A percentile compares a stretch with the other conserved stretches of the same genome.
Evolutionary conservation across 1,284 basidiomycete genomes (phyloP).

Genomic region (Apiotrichum akiyoshidainum): DNA sequence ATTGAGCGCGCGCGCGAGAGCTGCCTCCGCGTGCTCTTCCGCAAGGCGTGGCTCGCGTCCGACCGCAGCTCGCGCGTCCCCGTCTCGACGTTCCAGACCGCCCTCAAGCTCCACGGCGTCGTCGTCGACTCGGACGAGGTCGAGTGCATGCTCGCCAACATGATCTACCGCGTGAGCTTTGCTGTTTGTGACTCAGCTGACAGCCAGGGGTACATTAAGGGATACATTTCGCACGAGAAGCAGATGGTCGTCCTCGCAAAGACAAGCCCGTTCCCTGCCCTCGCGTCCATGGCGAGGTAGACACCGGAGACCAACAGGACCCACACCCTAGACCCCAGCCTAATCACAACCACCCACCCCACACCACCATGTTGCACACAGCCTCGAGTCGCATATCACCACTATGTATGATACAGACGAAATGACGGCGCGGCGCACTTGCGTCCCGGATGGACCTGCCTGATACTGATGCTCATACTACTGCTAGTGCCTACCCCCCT

Average conservation of each 20-base stretch:
- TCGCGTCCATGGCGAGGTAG: conserved; percentile 36
- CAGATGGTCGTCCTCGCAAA: conserved; percentile 85
- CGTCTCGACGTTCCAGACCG: conserved; percentile 69
- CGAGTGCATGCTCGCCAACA: conserved; percentile 89
- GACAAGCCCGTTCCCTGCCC: conserved; percentile 71
- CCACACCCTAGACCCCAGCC: too few species aligned
- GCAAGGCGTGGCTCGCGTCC: conserved; percentile 77
- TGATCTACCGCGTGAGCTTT: conserved; percentile 78
- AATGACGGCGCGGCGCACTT: neutral
- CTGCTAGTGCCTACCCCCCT: too few species aligned
- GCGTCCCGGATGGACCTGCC: too few species aligned
- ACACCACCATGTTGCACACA: neutral
- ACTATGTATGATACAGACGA: conserved; percentile 3
- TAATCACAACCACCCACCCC: neutral
- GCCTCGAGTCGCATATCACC: neutral
- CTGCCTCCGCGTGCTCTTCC: conserved; percentile 78
- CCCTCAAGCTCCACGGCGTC: conserved; percentile 63
- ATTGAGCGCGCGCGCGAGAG: conserved; percentile 84
- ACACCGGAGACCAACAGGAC: neutral
- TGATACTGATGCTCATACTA: too few species aligned
- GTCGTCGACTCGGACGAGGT: conserved; percentile 66
- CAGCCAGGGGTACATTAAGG: conserved; percentile 71
- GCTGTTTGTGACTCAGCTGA: too few species aligned
- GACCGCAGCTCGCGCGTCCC: conserved; percentile 71
- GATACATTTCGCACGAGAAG: conserved; percentile 94